Evolutionary conservation across 805 yeast species (phyloP), one percentile per base, ranked within the genome.

Genomic region (Clavispora vitiphila): DNA sequence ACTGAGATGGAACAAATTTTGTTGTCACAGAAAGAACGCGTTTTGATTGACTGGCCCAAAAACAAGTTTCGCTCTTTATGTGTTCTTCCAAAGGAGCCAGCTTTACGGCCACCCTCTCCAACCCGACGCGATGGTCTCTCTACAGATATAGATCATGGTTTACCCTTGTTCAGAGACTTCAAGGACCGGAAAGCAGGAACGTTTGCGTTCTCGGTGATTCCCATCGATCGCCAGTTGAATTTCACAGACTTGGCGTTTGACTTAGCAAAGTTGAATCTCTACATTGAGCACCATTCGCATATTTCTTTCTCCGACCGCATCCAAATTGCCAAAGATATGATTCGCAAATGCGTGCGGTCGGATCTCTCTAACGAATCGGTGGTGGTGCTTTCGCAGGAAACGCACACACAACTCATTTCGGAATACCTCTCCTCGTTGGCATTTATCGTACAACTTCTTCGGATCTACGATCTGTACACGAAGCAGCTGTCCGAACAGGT

Each of bases 51-150:
- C 55, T 83, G 80, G 72, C 56, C 68, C 36, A 81, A 81, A 54
- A 83, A 83, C 65, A 76, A 77, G 58, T 82, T 81, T 57, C 65
- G 91, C 41, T 66, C 85, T 1, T 57, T 76, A 53, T 73, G 85
- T 49, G 69, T 83, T 4, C 58, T 83, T 18, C 64, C 79, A 3
- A 78, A 65, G 20, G 42, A 46, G 8, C 86, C 88, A 3, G 34
- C 54, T 9, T 48, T 56, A 3, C 42, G 62, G 14, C 54, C 60
- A 5, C 37, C 38, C 11, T 50, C 56, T 12, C 60, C 62, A 1
- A 47, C 43, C 1, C 57, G 54, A 31, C 54, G 52, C 4, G 39
- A 25, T 6, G 16, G 46, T 4, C 12, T 38, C 4, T 29, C 36
- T 16, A 39, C 26, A 5, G 37, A 24, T 24, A 1, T 10, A 18